A percentile compares a stretch with the other conserved stretches of the same genome.
Evolutionary conservation across 2,329 filamentous ascomycete species (phyloP).

Genomic region (Beauveria australis): DNA sequence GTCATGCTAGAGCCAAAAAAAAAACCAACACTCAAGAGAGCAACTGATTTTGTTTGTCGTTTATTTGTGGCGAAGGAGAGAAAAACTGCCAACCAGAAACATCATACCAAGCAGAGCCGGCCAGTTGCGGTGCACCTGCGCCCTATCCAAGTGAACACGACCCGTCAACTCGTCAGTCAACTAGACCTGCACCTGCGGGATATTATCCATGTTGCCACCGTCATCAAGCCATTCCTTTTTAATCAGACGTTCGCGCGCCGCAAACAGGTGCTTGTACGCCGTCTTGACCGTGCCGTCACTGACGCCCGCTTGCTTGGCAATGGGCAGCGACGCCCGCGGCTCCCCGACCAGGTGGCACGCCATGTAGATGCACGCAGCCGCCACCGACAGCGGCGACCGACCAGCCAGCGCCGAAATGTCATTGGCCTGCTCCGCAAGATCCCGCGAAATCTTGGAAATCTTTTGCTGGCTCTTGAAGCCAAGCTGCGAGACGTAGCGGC

Average conservation of each 20-base stretch:
- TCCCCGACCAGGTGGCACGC: slow-evolving; percentile 80
- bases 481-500: slow-evolving; percentile 82
- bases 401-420: slow-evolving; percentile 76
- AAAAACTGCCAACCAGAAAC: background rate
- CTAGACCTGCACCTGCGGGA: slow-evolving; percentile 45
- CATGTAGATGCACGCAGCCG: slow-evolving; percentile 95
- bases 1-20: background rate
- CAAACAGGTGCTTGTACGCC: slow-evolving; percentile 83
- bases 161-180: background rate
- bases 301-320: slow-evolving; percentile 75
- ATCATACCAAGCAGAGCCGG: background rate
- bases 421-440: slow-evolving; percentile 69
- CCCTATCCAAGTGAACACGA: background rate
- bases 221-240: slow-evolving; percentile 66
- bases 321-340: slow-evolving; percentile 73
- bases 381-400: slow-evolving; percentile 86
- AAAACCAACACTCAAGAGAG: background rate
- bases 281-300: slow-evolving; percentile 96
- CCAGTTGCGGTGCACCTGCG: background rate
- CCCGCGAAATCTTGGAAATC: slow-evolving; percentile 71
- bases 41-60: background rate
- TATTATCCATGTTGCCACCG: slow-evolving; percentile 61
- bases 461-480: slow-evolving; percentile 61
- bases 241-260: slow-evolving; percentile 64
- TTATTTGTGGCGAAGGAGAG: background rate